phyloP scores from a whole-genome alignment of 768 basidiomycete species.

The Strobilomyces confusus region DNA sequence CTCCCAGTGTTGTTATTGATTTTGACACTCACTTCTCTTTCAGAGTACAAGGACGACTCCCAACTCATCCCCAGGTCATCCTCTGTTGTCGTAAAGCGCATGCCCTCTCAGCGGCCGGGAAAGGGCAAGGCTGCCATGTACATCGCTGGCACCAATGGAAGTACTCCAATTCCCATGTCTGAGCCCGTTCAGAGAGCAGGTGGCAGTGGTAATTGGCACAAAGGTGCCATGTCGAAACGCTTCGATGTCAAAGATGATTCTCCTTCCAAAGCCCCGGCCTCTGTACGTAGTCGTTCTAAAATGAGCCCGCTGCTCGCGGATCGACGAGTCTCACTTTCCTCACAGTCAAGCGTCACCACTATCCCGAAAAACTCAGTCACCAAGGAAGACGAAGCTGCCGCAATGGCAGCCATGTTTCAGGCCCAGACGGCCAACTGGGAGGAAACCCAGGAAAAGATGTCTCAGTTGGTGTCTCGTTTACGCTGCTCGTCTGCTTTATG shows the following conservation, averaged over 20 bases:
- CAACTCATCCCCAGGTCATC: slow-evolving; percentile 92
- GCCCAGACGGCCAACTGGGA: slow-evolving; percentile 95
- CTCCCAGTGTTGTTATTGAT: neutral
- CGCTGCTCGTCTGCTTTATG: slow-evolving; percentile 51
- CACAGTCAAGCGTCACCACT: slow-evolving; percentile 34
- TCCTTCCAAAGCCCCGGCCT: slow-evolving; percentile 23
- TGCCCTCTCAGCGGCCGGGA: slow-evolving; percentile 77
- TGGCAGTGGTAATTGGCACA: slow-evolving; percentile 49
- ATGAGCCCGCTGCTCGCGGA: slow-evolving; percentile 17
- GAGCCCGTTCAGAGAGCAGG: slow-evolving; percentile 41
- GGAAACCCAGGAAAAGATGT: slow-evolving; percentile 99
- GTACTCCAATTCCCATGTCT: slow-evolving; percentile 42
- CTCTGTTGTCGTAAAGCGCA: slow-evolving; percentile 87
- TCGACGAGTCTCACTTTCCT: slow-evolving; percentile 26
- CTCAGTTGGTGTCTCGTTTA: slow-evolving; percentile 83
- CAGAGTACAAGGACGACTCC: slow-evolving; percentile 91
- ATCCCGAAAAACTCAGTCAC: slow-evolving; percentile 42
- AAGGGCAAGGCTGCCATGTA: slow-evolving; percentile 82
- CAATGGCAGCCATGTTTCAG: slow-evolving; percentile 98
- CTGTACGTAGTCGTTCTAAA: slow-evolving; percentile 33
- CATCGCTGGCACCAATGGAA: slow-evolving; percentile 46
- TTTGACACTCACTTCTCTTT: neutral
- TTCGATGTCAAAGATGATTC: slow-evolving; percentile 83
- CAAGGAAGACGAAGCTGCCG: slow-evolving; percentile 84
- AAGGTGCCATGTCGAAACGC: slow-evolving; percentile 78